phyloP scores from a whole-genome alignment of 1,284 basidiomycete species.

The Ganoderma resinaceum region DNA sequence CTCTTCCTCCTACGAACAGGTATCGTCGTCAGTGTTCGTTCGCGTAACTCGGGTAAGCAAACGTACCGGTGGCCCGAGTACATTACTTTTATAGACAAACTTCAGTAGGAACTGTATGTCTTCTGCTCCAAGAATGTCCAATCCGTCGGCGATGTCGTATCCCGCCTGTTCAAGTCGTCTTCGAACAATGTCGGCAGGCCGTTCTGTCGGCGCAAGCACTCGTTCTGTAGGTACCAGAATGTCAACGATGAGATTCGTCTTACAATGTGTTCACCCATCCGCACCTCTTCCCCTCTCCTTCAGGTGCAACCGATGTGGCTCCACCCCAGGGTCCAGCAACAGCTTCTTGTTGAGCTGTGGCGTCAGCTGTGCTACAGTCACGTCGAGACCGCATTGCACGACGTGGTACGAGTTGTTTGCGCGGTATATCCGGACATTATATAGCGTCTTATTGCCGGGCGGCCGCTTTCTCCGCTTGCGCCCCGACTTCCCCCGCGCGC shows the following conservation, averaged over 20 bases:
- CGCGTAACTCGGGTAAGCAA: not conserved
- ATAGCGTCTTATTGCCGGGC: conserved; percentile 37
- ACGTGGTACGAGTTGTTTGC: conserved; percentile 80
- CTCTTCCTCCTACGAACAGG: conserved; percentile 65
- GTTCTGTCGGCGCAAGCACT: conserved; percentile 81
- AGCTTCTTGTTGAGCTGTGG: conserved; percentile 69
- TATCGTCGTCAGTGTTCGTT: not conserved
- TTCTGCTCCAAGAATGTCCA: conserved; percentile 83
- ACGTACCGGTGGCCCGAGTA: conserved; percentile 71
- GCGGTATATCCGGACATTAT: conserved; percentile 79
- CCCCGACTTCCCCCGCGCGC: conserved; percentile 29
- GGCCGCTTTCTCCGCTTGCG: conserved; percentile 29
- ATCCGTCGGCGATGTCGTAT: conserved; percentile 84
- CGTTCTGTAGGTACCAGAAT: conserved; percentile 63
- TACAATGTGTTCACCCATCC: conserved; percentile 33
- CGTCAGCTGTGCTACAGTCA: conserved; percentile 77
- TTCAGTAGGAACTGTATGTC: conserved; percentile 89
- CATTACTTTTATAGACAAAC: conserved; percentile 85
- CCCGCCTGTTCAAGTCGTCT: conserved; percentile 91
- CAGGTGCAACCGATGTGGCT: conserved; percentile 81
- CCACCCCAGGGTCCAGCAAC: conserved; percentile 53
- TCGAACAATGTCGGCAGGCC: conserved; percentile 86
- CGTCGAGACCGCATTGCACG: conserved; percentile 67
- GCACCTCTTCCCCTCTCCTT: conserved; percentile 85
- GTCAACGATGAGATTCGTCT: not conserved